Evolutionary conservation across 2,329 filamentous ascomycete species (phyloP).

Genomic region (Alternaria incomplexa): DNA sequence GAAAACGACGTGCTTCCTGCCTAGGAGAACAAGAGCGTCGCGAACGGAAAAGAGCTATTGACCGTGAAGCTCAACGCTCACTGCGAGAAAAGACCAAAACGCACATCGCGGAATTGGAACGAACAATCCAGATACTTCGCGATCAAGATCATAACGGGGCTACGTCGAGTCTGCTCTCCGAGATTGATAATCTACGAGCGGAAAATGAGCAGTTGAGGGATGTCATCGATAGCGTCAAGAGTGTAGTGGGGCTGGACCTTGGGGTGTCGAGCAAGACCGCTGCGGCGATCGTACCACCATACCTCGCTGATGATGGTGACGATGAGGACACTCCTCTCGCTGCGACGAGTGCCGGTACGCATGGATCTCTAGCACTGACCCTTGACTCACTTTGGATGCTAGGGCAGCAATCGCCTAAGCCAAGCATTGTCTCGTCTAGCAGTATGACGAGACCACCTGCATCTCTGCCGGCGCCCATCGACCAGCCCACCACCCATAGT

Average conservation of each 20-base stretch:
- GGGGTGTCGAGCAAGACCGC: constrained; percentile 19
- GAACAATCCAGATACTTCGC: constrained; percentile 43
- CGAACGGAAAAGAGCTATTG: constrained; percentile 45
- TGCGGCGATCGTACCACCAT: background rate
- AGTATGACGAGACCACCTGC: constrained; percentile 19
- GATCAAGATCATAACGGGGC: constrained; percentile 43
- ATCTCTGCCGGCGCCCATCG: constrained; percentile 11
- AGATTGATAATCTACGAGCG: constrained; percentile 38
- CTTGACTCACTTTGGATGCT: constrained; percentile 27
- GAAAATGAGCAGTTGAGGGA: constrained; percentile 45
- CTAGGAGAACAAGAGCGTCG: constrained; percentile 44
- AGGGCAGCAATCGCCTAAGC: constrained; percentile 34
- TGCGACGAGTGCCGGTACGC: constrained; percentile 34
- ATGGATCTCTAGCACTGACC: constrained; percentile 7
- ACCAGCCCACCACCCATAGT: constrained; percentile 19
- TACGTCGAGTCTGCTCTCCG: constrained; percentile 38
- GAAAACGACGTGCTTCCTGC: constrained; percentile 43
- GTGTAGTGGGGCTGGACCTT: constrained; percentile 33
- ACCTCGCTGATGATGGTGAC: constrained; percentile 9
- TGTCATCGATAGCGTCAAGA: constrained; percentile 45
- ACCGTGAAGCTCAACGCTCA: constrained; percentile 45
- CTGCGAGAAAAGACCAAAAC: constrained; percentile 47
- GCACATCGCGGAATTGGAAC: constrained; percentile 46
- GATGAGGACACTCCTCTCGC: constrained; percentile 21
- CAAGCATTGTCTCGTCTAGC: constrained; percentile 21